Conservation (phyloP, 1,284 basidiomycete genomes). For the Calocybe gambosa region DNA sequence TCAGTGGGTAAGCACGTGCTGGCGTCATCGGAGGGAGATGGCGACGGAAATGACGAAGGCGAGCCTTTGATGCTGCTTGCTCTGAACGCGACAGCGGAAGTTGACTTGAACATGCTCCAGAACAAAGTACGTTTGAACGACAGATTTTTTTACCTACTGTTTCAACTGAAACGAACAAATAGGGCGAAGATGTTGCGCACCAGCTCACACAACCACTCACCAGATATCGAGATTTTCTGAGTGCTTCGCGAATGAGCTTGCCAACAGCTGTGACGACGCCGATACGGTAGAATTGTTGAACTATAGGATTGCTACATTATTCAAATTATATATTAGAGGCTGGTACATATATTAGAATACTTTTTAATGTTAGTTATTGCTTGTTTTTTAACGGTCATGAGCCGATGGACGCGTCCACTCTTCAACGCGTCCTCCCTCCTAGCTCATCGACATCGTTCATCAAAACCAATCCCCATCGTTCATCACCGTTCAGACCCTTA, state of each 20-base stretch:
- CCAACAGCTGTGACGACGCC: constrained; percentile 28
- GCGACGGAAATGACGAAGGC: constrained; percentile 17
- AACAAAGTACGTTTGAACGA: constrained; percentile 40
- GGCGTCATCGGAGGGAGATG: constrained; percentile 2
- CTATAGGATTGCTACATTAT: neutral
- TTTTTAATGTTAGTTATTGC: neutral
- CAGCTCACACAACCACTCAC: constrained; percentile 37
- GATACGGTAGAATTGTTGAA: constrained; percentile 16
- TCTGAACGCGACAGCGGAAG: constrained; percentile 51
- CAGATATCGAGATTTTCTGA: constrained; percentile 35
- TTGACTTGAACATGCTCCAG: constrained; percentile 60
- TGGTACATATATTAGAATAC: neutral
- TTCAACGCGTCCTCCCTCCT: neutral
- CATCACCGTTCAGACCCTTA: constrained; percentile 51
- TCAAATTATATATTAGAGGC: constrained; percentile 2
- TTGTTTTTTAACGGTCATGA: neutral
- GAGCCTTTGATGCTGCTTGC: constrained; percentile 63
- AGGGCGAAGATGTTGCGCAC: constrained; percentile 50
- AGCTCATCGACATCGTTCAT: neutral
- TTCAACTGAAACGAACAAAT: constrained; percentile 4
- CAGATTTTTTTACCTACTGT: neutral
- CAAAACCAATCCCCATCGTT: neutral
- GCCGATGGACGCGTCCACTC: neutral
- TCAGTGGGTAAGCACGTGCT: constrained; percentile 43
- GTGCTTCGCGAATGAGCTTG: constrained; percentile 25